These are phyloP conservation scores for Exserohilum turcica DNA, from an alignment of 2,329 filamentous ascomycete genomes.

Conservation along the genomic window DNA sequence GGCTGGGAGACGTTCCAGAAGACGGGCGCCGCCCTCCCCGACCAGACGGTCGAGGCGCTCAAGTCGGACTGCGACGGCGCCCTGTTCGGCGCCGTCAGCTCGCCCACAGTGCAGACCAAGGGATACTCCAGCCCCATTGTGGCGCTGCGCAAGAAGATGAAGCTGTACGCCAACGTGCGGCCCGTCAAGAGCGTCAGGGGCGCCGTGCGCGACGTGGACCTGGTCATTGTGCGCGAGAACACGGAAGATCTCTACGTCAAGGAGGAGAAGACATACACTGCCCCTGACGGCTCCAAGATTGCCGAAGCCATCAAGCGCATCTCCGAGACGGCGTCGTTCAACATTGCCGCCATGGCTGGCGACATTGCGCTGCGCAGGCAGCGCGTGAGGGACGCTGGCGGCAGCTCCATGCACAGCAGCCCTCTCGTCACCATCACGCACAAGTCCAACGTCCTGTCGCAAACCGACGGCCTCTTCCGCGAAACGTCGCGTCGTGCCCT, in stretches of 20 bases:
- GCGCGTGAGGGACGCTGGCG: constrained; percentile 70
- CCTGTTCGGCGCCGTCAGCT: constrained; percentile 92
- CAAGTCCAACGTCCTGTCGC: constrained; percentile 95
- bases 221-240: constrained; percentile 98
- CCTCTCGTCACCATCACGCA: constrained; percentile 95
- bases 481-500: constrained; percentile 76
- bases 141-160: constrained; percentile 90
- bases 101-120: constrained; percentile 84
- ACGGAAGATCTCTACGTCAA: constrained; percentile 99
- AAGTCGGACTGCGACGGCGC: constrained; percentile 92
- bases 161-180: constrained; percentile 96
- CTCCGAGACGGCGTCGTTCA: constrained; percentile 78
- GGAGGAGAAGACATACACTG: constrained; percentile 84
- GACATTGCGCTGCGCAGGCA: constrained; percentile 90
- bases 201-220: constrained; percentile 74
- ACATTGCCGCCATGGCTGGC: constrained; percentile 91
- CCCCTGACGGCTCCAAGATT: constrained; percentile 75
- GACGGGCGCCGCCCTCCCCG: constrained; percentile 85
- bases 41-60: constrained; percentile 87
- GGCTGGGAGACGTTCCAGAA: constrained; percentile 93
- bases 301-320: constrained; percentile 99
- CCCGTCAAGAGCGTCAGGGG: constrained; percentile 84
- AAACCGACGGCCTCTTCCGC: constrained; percentile 96
- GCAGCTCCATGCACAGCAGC: constrained; percentile 64
- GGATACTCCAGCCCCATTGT: constrained; percentile 98